Evolutionary conservation across 305 asterid species (phyloP).

Genomic region (Plantago rigida): DNA sequence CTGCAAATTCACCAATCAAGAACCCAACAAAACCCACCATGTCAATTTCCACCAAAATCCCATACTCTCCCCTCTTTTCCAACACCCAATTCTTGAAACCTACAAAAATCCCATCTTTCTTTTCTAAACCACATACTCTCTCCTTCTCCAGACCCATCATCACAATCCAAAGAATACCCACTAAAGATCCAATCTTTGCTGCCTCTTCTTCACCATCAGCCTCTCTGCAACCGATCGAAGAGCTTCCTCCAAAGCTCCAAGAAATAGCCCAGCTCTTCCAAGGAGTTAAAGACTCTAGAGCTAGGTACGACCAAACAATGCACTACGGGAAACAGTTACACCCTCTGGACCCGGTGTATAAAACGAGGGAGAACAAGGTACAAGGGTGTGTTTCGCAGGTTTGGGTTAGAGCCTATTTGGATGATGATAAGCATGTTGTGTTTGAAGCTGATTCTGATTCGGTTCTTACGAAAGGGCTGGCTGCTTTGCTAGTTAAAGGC

Average conservation of each 20-base stretch:
- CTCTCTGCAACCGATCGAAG: slow-evolving; percentile 55
- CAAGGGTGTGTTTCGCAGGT: slow-evolving; percentile 87
- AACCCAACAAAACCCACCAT: slow-evolving; percentile 27
- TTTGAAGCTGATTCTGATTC: slow-evolving; percentile 87
- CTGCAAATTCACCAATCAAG: no score
- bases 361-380: slow-evolving; percentile 56
- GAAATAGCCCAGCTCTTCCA: slow-evolving; percentile 65
- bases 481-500: slow-evolving; percentile 77
- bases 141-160: slow-evolving; percentile 20
- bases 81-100: slow-evolving; percentile 27
- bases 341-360: slow-evolving; percentile 46
- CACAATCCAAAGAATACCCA: slow-evolving; percentile 43
- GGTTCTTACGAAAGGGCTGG: slow-evolving; percentile 66
- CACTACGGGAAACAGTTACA: slow-evolving; percentile 59
- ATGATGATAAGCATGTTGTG: slow-evolving; percentile 48
- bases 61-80: slow-evolving; percentile 29
- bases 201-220: slow-evolving; percentile 32
- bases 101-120: slow-evolving; percentile 26
- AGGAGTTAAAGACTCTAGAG: slow-evolving; percentile 57
- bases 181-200: slow-evolving; percentile 32
- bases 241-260: slow-evolving; percentile 73
- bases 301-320: slow-evolving; percentile 64
- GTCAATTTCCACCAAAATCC: slow-evolving; percentile 48
- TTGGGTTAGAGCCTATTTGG: slow-evolving; percentile 70
- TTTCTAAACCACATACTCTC: slow-evolving; percentile 26